phyloP scores from a whole-genome alignment of 2,329 filamentous ascomycete species.

The Beauveria sp. region DNA sequence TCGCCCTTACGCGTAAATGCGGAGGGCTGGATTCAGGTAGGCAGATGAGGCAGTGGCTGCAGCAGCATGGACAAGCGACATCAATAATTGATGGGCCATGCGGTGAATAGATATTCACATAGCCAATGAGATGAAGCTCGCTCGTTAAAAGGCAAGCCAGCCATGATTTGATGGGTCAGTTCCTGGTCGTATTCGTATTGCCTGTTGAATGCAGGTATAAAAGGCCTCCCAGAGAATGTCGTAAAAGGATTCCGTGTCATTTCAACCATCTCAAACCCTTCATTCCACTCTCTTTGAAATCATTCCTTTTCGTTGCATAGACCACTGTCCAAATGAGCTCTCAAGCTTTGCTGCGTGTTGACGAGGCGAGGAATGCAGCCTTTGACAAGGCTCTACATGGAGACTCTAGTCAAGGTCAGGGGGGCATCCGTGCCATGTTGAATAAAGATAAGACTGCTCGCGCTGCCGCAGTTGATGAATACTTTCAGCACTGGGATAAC shows the following conservation, averaged over 20 bases:
- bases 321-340: conserved; percentile 16
- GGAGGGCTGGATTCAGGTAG: too few relatives aligned
- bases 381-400: conserved; percentile 81
- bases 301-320: background rate
- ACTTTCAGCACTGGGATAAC: conserved; percentile 89
- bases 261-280: background rate
- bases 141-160: background rate
- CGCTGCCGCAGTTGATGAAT: conserved; percentile 71
- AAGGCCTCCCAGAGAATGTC: background rate
- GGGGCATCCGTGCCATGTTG: conserved; percentile 72
- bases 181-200: conserved; percentile 11
- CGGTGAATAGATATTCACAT: background rate
- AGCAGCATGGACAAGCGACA: background rate
- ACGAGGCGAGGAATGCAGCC: conserved; percentile 70
- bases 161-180: background rate
- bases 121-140: background rate
- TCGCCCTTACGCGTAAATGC: background rate
- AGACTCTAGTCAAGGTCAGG: conserved; percentile 53
- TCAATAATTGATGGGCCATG: background rate
- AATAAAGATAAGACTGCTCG: conserved; percentile 66
- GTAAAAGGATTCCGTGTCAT: background rate
- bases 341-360: conserved; percentile 61
- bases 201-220: background rate
- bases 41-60: background rate
- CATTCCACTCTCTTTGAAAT: background rate